A percentile compares a stretch with the other conserved stretches of the same genome.
Evolutionary conservation across 225 moss, liverwort and hornwort species (phyloP).

Genomic region (Marchantia paleacea): DNA sequence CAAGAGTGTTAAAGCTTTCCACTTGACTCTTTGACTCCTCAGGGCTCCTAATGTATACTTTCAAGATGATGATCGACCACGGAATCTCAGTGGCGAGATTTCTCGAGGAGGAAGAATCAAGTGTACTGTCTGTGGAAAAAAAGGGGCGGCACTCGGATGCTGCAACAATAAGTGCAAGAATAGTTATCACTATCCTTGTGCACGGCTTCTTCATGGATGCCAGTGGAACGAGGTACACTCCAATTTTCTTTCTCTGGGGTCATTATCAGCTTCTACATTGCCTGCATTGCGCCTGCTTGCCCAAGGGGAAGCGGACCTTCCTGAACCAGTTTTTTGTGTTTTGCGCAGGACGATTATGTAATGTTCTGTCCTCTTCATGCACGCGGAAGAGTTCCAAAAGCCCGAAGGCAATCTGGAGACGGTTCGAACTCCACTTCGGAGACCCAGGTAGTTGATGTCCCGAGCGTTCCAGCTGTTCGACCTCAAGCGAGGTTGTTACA

Average conservation of each 20-base stretch:
- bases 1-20: not conserved
- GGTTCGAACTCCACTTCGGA: slow-evolving; percentile 8
- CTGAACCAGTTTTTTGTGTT: not conserved
- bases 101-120: slow-evolving; percentile 43
- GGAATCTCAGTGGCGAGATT: slow-evolving; percentile 40
- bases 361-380: slow-evolving; percentile 52
- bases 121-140: slow-evolving; percentile 41
- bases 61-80: slow-evolving; percentile 27
- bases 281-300: too few relatives aligned
- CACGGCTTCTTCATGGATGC: slow-evolving; percentile 36
- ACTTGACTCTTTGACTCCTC: not conserved
- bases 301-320: not conserved
- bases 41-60: slow-evolving; percentile 61
- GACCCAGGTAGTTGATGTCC: not conserved
- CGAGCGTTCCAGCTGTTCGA: not conserved
- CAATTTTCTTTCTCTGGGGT: not conserved
- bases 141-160: slow-evolving; percentile 60
- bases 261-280: not conserved
- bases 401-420: slow-evolving; percentile 10
- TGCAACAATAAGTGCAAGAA: slow-evolving; percentile 44
- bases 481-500: not conserved
- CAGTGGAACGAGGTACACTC: slow-evolving; percentile 43
- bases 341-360: slow-evolving; percentile 46
- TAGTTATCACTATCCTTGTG: slow-evolving; percentile 57
- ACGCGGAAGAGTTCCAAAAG: slow-evolving; percentile 31